These are phyloP conservation scores for Ramularia collo-cygni DNA, from an alignment of 2,329 filamentous ascomycete species.

Conservation along the genomic window DNA sequence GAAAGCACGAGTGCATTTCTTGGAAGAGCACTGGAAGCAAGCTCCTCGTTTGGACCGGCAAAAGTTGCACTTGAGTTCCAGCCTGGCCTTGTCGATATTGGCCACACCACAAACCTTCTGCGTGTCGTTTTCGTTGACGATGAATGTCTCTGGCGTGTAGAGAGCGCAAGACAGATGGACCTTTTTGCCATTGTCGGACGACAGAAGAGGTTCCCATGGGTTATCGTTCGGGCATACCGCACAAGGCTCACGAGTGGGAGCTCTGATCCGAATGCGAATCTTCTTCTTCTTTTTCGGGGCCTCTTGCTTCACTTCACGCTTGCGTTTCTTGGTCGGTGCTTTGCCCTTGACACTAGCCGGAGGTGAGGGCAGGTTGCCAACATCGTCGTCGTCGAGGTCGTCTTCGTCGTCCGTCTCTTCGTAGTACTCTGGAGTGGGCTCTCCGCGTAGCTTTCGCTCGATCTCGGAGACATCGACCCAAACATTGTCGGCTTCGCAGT, in stretches of 20 bases:
- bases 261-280: constrained; percentile 66
- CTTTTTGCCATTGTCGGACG: constrained; percentile 79
- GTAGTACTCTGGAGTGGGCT: constrained; percentile 71
- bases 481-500: constrained; percentile 94
- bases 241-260: constrained; percentile 70
- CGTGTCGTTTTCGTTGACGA: constrained; percentile 60
- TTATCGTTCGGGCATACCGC: constrained; percentile 89
- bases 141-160: constrained; percentile 87
- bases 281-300: constrained; percentile 64
- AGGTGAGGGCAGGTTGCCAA: constrained; percentile 69
- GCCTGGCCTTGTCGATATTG: constrained; percentile 76
- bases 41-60: constrained; percentile 92
- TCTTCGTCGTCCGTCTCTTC: constrained; percentile 69
- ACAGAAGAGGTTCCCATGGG: constrained; percentile 70
- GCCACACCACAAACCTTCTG: constrained; percentile 72
- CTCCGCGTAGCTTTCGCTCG: constrained; percentile 84
- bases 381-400: constrained; percentile 42
- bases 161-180: constrained; percentile 84
- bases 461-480: constrained; percentile 98
- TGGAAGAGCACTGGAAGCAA: constrained; percentile 92
- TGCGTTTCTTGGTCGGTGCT: constrained; percentile 57
- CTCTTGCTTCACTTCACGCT: constrained; percentile 48
- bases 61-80: constrained; percentile 90
- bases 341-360: constrained; percentile 67
- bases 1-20: constrained; percentile 89